Base-by-base conservation (phyloP, 1,139 yeast genomes). In the Debaryomyces sp. region DNA sequence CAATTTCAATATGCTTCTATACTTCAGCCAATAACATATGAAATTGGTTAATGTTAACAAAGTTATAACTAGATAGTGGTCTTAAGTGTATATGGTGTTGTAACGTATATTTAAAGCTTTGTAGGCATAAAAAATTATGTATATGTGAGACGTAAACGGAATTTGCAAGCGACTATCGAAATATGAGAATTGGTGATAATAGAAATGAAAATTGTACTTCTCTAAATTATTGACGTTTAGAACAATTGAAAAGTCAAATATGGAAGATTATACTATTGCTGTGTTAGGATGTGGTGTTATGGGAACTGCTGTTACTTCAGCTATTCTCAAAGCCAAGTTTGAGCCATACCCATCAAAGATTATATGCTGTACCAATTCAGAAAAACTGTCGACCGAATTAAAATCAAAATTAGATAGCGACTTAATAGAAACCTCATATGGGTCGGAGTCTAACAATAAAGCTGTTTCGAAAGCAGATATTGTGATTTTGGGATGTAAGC, bases 271-370 rank as follows among this genome's bases (percentile, higher is more conserved):
- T 66, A 87, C 94, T 4, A 73, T 94, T 48, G 80, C 95, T 15
- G 85, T 94, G 24, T 77, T 94, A 50, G 99, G 97, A 40, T 84
- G 96, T 60, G 99, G 99, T 50, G 92, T 89, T 49, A 89, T 94
- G 94, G 98, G 99, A 50, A 87, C 95, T 29, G 97, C 99, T n/a
- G 90, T 94, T 42, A 80, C 89, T 36, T 79, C 90, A 13, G 96
- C 98, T 18, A 87, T 92, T 46, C 77, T 70, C 59, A 75, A 59
- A 51, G 58, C 71, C n/a, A 55, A 67, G 24, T 73, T 79, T 51
- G 71, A 71, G n/a, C 81, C 84, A n/a, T 72, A 73, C 51, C 98
- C 98, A 27, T 66, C 77, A 33, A 81, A 77, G 60, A 85, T 91
- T 64, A 79, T 86, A 56, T 90, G 95, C 23, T 85, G 96, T 62